Evolutionary conservation across 306 rosid genomes (phyloP).

Genomic region (Quercus ilex): DNA sequence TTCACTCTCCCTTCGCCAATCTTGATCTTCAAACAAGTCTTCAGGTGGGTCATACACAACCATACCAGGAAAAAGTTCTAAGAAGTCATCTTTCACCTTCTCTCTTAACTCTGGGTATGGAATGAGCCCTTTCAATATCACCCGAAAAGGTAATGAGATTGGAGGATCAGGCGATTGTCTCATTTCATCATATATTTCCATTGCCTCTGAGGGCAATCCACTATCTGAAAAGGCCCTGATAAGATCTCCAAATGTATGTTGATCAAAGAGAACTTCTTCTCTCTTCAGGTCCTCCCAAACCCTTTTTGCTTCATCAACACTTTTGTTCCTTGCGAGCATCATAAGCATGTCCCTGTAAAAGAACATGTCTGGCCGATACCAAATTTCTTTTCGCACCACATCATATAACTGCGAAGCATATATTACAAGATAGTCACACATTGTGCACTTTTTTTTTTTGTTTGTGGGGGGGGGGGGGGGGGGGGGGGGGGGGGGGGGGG

Average conservation of each 20-base stretch:
- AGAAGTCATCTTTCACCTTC: conserved; percentile 72
- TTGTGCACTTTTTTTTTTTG: background rate
- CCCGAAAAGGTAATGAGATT: conserved; percentile 77
- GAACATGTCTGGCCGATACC: conserved; percentile 97
- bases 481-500: too few species aligned
- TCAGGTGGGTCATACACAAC: conserved; percentile 89
- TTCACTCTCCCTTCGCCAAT: conserved; percentile 24
- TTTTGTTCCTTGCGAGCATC: conserved; percentile 85
- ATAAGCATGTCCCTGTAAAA: conserved; percentile 88
- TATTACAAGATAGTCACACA: background rate
- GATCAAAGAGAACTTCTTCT: conserved; percentile 79
- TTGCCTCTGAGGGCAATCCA: conserved; percentile 69
- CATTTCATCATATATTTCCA: conserved; percentile 79
- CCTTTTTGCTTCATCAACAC: conserved; percentile 63
- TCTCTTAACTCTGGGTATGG: conserved; percentile 83
- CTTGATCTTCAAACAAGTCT: conserved; percentile 76
- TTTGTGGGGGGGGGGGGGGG: too few species aligned
- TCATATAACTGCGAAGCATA: conserved; percentile 56
- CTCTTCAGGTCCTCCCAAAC: conserved; percentile 80
- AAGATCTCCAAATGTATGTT: conserved; percentile 93
- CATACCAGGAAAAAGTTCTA: conserved; percentile 85
- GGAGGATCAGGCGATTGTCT: conserved; percentile 81
- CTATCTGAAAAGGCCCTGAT: conserved; percentile 65
- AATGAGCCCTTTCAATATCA: conserved; percentile 82
- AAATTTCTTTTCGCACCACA: conserved; percentile 85